phyloP scores from a whole-genome alignment of 2,329 filamentous ascomycete genomes.

The Diaporthe caulivora region DNA sequence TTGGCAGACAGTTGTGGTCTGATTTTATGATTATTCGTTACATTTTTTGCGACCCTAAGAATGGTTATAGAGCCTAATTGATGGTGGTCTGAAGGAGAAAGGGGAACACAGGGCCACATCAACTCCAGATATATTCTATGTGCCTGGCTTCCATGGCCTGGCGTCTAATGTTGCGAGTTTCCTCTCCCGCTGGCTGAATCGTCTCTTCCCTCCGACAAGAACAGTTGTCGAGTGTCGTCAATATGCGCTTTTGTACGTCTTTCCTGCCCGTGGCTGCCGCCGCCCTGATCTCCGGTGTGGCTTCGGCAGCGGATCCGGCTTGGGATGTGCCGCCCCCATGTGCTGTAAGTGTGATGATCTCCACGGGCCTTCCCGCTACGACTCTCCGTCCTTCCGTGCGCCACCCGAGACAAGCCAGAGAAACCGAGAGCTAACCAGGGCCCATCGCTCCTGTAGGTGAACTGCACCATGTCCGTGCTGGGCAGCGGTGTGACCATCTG shows the following conservation, averaged over 20 bases:
- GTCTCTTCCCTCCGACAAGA: not conserved
- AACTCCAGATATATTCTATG: not conserved
- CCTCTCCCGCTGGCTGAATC: not conserved
- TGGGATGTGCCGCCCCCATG: constrained; percentile 1
- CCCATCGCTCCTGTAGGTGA: not conserved
- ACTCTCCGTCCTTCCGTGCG: constrained; percentile 14
- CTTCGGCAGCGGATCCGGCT: constrained; percentile 19
- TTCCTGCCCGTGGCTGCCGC: constrained; percentile 12
- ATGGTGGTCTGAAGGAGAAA: not conserved
- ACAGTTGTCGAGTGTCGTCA: not conserved
- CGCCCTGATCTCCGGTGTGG: constrained; percentile 14
- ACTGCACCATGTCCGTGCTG: constrained; percentile 30
- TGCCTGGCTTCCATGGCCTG: not conserved
- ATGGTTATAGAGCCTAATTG: not conserved
- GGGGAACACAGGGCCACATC: not conserved
- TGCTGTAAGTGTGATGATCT: constrained; percentile 24
- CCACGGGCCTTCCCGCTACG: not conserved
- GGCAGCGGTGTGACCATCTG: constrained; percentile 31
- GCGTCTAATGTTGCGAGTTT: not conserved
- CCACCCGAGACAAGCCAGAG: constrained; percentile 23
- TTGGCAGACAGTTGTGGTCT: constrained; percentile 12
- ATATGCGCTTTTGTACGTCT: constrained; percentile 28
- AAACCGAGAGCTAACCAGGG: not conserved
- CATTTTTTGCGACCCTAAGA: constrained; percentile 1
- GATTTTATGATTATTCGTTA: constrained; percentile 6